Evolutionary conservation across 805 yeast genomes (phyloP), one percentile per base, ranked within the genome.

Genomic region (Tetrapisispora iriomotensis): DNA sequence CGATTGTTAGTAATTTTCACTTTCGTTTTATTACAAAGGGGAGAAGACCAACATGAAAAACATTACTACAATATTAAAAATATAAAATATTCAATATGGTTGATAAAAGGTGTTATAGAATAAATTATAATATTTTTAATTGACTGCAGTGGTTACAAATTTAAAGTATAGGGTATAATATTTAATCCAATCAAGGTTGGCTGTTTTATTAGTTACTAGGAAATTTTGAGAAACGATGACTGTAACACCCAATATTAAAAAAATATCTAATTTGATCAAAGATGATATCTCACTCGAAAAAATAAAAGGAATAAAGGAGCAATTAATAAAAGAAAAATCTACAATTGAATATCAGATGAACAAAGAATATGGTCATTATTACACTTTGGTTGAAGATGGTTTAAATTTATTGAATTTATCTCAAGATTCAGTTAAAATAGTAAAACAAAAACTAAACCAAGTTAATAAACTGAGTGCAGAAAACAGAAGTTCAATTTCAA

Each of bases 311-410:
- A 59, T 82, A 22, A 72, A 71, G 40, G 74, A 70, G 38, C 81
- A 76, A 42, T 60, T 82, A 35, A 44, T 57, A 6, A 79, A 78
- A 46, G 95, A 90, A 53, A 84, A 83, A 56, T 70, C 80, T 0
- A 71, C 82, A 3, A 66, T 86, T 10, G 95, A 85, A 49, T 67
- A 79, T 35, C 90, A 86, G 54, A 65, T 90, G 46, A 76, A 74
- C 50, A 62, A 81, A 29, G 82, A 80, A 37, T 74, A 85, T n/a
- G 76, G 74, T 52, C 70, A 70, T 29, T 85, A 78, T 47, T 72
- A 75, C 41, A 77, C 74, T 33, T 61, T 72, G 8, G 71, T 82
- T 1, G 61, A 74, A 46, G 64, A 66, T 1, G 66, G 68, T 29
- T 47, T 71, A 37, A 55, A 65, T n/a, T 45, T 54, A 17, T 49